Evolutionary conservation across 176 grass and related monocot genomes (phyloP), one percentile per base, ranked within the genome.

Genomic region (Musa troglodytarum): DNA sequence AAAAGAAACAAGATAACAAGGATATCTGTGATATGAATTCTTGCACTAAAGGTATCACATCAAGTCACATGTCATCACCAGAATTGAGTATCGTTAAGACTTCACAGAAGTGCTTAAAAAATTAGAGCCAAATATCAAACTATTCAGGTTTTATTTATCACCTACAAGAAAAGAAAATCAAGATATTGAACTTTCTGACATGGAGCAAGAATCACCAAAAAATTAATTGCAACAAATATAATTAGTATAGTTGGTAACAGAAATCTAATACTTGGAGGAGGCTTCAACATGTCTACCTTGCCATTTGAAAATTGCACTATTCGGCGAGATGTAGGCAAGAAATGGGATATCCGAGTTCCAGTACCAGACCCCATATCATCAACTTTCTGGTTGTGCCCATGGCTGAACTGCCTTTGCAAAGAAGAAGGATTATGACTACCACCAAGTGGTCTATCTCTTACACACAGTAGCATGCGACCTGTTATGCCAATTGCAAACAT

Each of bases 291-390:
- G 55, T 10, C 58, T 92, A 99, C 90, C 90, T 83, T 89, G 68
- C 95, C 82, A 77, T 91, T 99, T 52, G 90, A 94, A 81, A 99
- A 99, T 74, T 99, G 95, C 79, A 99, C 95, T 82, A 98, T 89
- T 76, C 90, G 76, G 67, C 90, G 85, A 79, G 90, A 99, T 63
- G 95, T 99, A 23, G 95, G 90, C 78, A 89, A 80, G 65, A 89
- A 98, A 87, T 93, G 87, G 67, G 86, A 98, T 78, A 98, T 88
- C 64, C 81, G 87, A 85, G 90, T 93, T 88, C 81, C 56, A 72
- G 70, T 81, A 79, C 81, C 79, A 81, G 65, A 85, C 57, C 79
- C 85, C 77, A 75, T 64, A 65, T 80, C 76, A 53, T 98, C 85
- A 80, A 88, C 74, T 69, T 88, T 89, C 80, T 86, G 87, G 11